phyloP scores from a whole-genome alignment of 495 filamentous ascomycete genomes.

The Trypethelium eluteriae region DNA sequence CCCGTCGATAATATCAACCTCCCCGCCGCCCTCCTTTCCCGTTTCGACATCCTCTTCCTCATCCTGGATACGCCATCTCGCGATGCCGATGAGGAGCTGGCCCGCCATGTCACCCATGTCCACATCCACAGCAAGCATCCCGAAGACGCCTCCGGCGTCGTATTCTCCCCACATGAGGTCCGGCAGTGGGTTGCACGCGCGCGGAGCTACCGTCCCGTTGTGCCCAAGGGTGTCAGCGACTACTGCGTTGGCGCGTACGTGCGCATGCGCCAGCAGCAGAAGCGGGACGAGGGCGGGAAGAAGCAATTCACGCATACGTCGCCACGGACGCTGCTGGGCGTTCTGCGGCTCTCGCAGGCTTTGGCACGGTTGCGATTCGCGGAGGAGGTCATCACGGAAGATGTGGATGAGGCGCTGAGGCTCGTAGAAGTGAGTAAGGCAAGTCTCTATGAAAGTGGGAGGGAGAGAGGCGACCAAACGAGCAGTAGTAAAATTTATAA shows the following conservation, averaged over 20 bases:
- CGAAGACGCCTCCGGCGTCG: slow-evolving; percentile 55
- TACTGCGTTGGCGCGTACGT: slow-evolving; percentile 97
- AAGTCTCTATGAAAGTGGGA: slow-evolving; percentile 62
- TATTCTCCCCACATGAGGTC: slow-evolving; percentile 85
- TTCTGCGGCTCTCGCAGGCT: slow-evolving; percentile 88
- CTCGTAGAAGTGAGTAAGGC: slow-evolving; percentile 89
- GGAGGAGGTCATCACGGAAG: slow-evolving; percentile 73
- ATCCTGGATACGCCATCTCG: slow-evolving; percentile 87
- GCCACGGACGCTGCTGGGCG: slow-evolving; percentile 83
- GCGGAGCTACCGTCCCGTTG: slow-evolving; percentile 74
- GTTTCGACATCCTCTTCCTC: slow-evolving; percentile 94
- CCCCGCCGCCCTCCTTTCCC: slow-evolving; percentile 85
- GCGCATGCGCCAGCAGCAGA: slow-evolving; percentile 77
- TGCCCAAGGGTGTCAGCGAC: slow-evolving; percentile 76
- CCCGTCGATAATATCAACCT: slow-evolving; percentile 99
- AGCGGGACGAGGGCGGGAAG: slow-evolving; percentile 77
- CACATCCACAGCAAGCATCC: slow-evolving; percentile 97
- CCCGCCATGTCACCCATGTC: slow-evolving; percentile 89
- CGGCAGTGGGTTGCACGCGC: slow-evolving; percentile 93
- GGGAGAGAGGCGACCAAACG: slow-evolving; percentile 59
- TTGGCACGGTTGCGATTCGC: slow-evolving; percentile 89
- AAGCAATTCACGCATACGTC: slow-evolving; percentile 89
- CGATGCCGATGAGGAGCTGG: slow-evolving; percentile 87
- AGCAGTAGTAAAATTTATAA: slow-evolving; percentile 88
- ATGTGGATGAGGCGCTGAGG: slow-evolving; percentile 90